Evolutionary conservation across 139 green algal genomes (phyloP).

Genomic region (Tetraselmis chui): DNA sequence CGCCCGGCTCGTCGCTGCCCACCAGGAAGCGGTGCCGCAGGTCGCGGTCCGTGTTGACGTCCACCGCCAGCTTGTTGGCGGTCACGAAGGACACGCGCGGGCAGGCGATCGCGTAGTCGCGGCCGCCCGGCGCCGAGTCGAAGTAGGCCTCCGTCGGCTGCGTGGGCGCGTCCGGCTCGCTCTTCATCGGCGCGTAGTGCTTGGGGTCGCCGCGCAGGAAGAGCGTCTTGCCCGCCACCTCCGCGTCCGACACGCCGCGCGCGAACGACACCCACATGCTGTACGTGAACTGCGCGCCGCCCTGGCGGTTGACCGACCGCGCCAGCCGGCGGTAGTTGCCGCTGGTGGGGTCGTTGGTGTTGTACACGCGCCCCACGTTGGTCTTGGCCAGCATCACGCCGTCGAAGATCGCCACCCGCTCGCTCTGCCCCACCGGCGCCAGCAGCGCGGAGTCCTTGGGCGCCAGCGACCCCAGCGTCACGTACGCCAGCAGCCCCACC

Average conservation of each 20-base stretch:
- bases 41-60: not conserved
- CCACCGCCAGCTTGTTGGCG: not conserved
- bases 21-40: not conserved
- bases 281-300: not conserved
- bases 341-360: not conserved
- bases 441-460: not conserved
- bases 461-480: not conserved
- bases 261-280: not conserved
- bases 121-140: not conserved
- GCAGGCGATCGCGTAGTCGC: not conserved
- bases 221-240: not conserved
- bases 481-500: not conserved
- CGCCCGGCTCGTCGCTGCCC: not conserved
- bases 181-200: not conserved
- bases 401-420: not conserved
- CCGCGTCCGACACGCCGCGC: not conserved
- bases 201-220: not conserved
- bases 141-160: not conserved
- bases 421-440: not conserved
- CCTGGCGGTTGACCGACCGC: not conserved
- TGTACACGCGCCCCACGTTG: not conserved
- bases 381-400: not conserved
- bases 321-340: not conserved
- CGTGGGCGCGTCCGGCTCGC: not conserved
- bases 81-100: not conserved